These are phyloP conservation scores for Monosporascus sp. DNA, from an alignment of 2,329 filamentous ascomycete species.

Conservation along the genomic window DNA sequence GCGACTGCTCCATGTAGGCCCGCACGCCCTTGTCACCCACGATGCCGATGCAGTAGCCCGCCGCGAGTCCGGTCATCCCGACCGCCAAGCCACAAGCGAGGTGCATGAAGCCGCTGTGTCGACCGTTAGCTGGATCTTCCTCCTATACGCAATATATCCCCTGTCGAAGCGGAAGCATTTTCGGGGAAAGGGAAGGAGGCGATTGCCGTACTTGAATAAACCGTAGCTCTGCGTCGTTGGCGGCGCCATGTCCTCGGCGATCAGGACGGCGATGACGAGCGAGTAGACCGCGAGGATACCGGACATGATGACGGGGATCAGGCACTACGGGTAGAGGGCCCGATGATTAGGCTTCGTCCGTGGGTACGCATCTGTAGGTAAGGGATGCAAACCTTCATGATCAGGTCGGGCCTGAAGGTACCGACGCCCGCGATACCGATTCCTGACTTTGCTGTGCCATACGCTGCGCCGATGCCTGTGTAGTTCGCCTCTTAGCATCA, in stretches of 20 bases:
- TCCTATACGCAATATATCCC: background rate
- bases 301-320: slow-evolving; percentile 93
- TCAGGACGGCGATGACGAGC: slow-evolving; percentile 93
- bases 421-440: slow-evolving; percentile 84
- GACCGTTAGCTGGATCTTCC: slow-evolving; percentile 11
- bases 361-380: background rate
- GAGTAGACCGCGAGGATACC: slow-evolving; percentile 98
- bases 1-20: slow-evolving; percentile 91
- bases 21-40: slow-evolving; percentile 93
- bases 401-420: slow-evolving; percentile 78
- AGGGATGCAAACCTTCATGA: slow-evolving; percentile 70
- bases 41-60: slow-evolving; percentile 92
- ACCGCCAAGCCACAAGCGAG: slow-evolving; percentile 86
- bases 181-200: background rate
- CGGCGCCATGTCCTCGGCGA: slow-evolving; percentile 81
- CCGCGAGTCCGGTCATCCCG: slow-evolving; percentile 85
- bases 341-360: slow-evolving; percentile 7
- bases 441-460: slow-evolving; percentile 82
- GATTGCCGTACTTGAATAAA: slow-evolving; percentile 66
- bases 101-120: slow-evolving; percentile 78
- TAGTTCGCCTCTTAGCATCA: slow-evolving; percentile 18
- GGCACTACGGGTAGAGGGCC: slow-evolving; percentile 46
- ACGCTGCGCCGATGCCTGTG: slow-evolving; percentile 66
- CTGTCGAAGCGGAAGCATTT: background rate
- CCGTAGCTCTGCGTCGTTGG: slow-evolving; percentile 66